Evolutionary conservation across 306 rosid species (phyloP), one percentile per base, ranked within the genome.

Genomic region (Begonia masoniana): DNA sequence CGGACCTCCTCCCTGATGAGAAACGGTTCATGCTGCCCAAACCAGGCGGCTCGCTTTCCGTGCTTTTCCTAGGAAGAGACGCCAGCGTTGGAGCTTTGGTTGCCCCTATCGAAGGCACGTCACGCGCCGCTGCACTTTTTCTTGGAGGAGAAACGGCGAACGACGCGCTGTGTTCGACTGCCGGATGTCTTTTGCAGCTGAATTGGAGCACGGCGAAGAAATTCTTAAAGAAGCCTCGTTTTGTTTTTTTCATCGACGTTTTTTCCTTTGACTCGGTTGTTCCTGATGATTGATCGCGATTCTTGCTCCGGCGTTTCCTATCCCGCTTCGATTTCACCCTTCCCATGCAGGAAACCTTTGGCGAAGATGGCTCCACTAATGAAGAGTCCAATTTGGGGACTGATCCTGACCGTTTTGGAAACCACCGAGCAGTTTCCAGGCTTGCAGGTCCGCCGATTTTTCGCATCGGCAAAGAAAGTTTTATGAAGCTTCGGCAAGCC

Each of bases 321-420:
- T 78, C 88, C 6, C 85, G 66, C 74, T 70, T 91, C 10, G 99
- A 91, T 76, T 94, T 75, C 57, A 91, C 99, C 55, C 88, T 74
- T 5, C 99, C 99, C 63, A 91, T 91, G 47, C 99, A 91, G 0
- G 99, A 91, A 9, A 91, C 99, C 74, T 91, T 91, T 9, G 99
- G 99, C 10, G 99, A 91, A 7, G 88, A 69, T 7, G 99, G 99
- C 51, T 91, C 99, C 42, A 67, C 24, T 62, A 81, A 35, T 16
- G 68, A 13, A 6, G 74, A 23, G 17, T 69, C 92, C 5, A 92
- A 71, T 72, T 83, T 85, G 5, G 79, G 76, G 8, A 54, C 58
- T 5, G 91, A 85, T 15, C 67, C 77, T 15, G 72, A 62, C 10
- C 91, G 76, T 55, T 81, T 91, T 3, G 96, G 96, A 52, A 91